These are phyloP conservation scores for Clathrus columnatus DNA, from an alignment of 768 basidiomycete species.

Conservation along the genomic window DNA sequence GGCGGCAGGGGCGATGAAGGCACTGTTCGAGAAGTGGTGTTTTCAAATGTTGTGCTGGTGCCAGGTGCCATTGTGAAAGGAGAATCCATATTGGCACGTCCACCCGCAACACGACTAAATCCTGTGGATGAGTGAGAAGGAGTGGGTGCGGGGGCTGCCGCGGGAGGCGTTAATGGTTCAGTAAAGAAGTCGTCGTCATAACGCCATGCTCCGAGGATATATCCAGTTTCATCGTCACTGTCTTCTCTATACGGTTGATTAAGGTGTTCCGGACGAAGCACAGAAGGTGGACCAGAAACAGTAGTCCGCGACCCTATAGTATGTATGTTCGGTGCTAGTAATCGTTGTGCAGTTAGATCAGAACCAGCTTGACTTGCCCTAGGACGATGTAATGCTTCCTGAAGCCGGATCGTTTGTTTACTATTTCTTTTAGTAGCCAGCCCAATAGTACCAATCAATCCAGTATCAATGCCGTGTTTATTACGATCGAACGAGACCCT, in stretches of 20 bases:
- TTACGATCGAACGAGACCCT: slow-evolving; percentile 79
- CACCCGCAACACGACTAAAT: slow-evolving; percentile 83
- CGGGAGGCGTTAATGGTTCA: slow-evolving; percentile 12
- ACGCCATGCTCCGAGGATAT: slow-evolving; percentile 94
- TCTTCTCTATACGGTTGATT: slow-evolving; percentile 69
- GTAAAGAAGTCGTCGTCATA: slow-evolving; percentile 30
- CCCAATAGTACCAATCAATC: slow-evolving; percentile 77
- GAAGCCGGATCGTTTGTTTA: no score
- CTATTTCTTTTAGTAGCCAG: slow-evolving; percentile 27
- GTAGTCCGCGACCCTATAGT: slow-evolving; percentile 15
- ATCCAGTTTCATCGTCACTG: slow-evolving; percentile 70
- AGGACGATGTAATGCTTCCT: background rate
- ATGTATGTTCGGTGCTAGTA: slow-evolving; percentile 8
- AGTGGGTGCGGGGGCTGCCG: slow-evolving; percentile 10
- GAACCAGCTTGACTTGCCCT: slow-evolving; percentile 6
- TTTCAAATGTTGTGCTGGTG: slow-evolving; percentile 35
- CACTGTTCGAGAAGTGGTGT: slow-evolving; percentile 17
- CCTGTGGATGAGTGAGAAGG: slow-evolving; percentile 37
- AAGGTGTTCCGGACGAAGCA: slow-evolving; percentile 73
- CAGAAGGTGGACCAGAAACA: slow-evolving; percentile 51
- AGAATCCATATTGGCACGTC: slow-evolving; percentile 73
- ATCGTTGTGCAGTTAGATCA: slow-evolving; percentile 7
- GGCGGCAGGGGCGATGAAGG: slow-evolving; percentile 29
- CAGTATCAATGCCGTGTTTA: slow-evolving; percentile 69
- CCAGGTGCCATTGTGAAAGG: slow-evolving; percentile 67